Base-by-base conservation (phyloP, 2,329 filamentous ascomycete genomes). In the Raffaelea ambrosiae region DNA sequence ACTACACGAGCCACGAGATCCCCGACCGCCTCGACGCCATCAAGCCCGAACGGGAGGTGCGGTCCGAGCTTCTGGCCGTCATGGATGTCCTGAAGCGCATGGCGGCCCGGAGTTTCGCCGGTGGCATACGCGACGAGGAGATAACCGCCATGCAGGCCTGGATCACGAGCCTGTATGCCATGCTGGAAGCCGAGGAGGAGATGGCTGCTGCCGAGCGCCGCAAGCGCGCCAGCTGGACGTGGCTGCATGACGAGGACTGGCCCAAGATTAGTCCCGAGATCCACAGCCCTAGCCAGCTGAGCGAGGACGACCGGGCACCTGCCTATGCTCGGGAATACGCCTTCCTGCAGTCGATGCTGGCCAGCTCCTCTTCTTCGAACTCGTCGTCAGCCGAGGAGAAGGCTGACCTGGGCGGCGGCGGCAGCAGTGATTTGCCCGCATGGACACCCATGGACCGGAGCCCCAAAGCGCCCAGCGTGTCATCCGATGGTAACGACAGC, bases 21-120 rank as follows among this genome's bases (percentile, higher is more conserved):
- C 88, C 90, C 1, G 84, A 93, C 56, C 83, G 87, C 35, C 72
- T 97, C 18, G 88, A 93, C 59, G 72, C 84, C 23, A 94, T 97
- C 66, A 90, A 88, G 64, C 82, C 88, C 1, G 93, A 98, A 64
- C 87, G 84, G 53, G 77, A 86, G 55, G 84, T 98, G 43, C 83
- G 93, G 39, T 75, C 84, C 44, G 91, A 97, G 58, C 71, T 97
- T 9, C 78, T 95, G 38, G 78, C 81, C 48, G 87, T 95, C 39
- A 82, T 98, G 64, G 93, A 98, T 57, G 83, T 94, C 3, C 70
- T 98, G 47, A 95, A 95, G 66, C 83, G 88, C 54, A 93, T 95
- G 81, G 91, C 90, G 3, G 83, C 84, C 38, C 81, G 93, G 45
- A 87, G 85, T 62, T 98, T 97, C 63, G 77, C 81, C 31, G 85